These are phyloP conservation scores for Blastocystis sp. DNA, from an alignment of 352 stramenopile genomes.

Conservation along the genomic window DNA sequence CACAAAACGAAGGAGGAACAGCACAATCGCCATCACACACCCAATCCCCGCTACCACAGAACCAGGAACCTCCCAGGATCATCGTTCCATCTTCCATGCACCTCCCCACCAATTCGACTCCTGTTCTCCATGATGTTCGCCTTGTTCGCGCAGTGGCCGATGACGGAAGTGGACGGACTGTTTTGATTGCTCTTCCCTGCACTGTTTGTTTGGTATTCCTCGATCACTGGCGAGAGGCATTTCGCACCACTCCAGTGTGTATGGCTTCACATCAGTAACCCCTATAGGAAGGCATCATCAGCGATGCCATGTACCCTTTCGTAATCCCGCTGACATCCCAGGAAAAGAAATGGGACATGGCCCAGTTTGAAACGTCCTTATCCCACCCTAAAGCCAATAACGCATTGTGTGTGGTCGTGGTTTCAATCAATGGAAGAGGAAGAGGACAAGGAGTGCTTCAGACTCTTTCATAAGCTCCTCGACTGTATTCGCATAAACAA, in stretches of 20 bases:
- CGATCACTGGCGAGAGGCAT: not conserved
- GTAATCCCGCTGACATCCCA: not conserved
- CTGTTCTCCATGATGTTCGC: slow-evolving; percentile 1
- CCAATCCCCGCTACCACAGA: not conserved
- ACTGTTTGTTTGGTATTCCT: not conserved
- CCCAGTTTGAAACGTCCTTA: not conserved
- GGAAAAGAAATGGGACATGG: not conserved
- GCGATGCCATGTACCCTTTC: too few relatives aligned
- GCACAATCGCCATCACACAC: too few relatives aligned
- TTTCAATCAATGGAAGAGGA: not conserved
- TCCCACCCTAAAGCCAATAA: not conserved
- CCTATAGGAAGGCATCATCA: too few relatives aligned
- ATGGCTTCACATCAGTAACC: too few relatives aligned
- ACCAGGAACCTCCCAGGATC: not conserved
- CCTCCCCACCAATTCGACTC: not conserved
- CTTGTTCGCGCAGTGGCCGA: slow-evolving; percentile 22
- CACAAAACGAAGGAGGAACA: too few relatives aligned
- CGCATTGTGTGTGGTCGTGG: not conserved
- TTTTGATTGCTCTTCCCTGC: slow-evolving; percentile 25
- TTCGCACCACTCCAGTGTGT: too few relatives aligned
- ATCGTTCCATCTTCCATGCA: not conserved
- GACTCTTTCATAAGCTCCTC: not conserved
- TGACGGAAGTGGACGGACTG: slow-evolving; percentile 40
- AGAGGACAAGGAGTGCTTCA: not conserved
- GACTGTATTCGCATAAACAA: not conserved